Base-by-base conservation (phyloP, 768 basidiomycete species). In the Boletus rex-veris region DNA sequence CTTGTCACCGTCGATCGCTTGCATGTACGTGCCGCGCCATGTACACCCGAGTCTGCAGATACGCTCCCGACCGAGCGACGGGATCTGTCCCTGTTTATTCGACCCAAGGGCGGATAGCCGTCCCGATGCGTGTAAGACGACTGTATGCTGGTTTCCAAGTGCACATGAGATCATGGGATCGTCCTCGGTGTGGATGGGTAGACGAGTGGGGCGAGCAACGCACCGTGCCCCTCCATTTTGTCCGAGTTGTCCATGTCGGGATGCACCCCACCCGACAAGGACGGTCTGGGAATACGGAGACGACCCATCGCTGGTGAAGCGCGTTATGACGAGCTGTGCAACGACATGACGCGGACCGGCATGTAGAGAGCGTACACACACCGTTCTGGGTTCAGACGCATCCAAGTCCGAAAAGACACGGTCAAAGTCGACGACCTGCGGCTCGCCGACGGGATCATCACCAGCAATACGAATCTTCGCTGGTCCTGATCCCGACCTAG, bases 221-320 rank as follows among this genome's bases (percentile, higher is more conserved):
- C 37, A 53, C 9, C 64, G 61, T 12, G 12, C 38, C 11, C 50
- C 51, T 12, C 31, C 36, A 16, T 68, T 53, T 24, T 66, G 57
- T 5, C 88, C 90, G 2, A 98, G 79, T 64, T 98, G 93, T 4
- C 92, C 92, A 62, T 95, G 92, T 31, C 95, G 76, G 14, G 83
- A 80, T 3, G 84, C 75, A 6, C 94, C 95, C 94, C 95, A 98
- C 7, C 93, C 94, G 12, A 77, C 60, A 6, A 86, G 75, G 12
- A 79, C 26, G 42, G 70, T 58, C 47, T 63, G 69, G 16, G 36
- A 18, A 14, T 31, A 18, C 2, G 50, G 48, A 5, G 57, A 42
- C 18, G 57, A 52, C 19, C 64, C 62, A 47, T 71, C 64, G 3
- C 51, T 61, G 44, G 71, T 64, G 2, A 50, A 47, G 21, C 60